Evolutionary conservation across 2,329 filamentous ascomycete genomes (phyloP), one percentile per base, ranked within the genome.

Genomic region (Chaetomiaceae sp.): DNA sequence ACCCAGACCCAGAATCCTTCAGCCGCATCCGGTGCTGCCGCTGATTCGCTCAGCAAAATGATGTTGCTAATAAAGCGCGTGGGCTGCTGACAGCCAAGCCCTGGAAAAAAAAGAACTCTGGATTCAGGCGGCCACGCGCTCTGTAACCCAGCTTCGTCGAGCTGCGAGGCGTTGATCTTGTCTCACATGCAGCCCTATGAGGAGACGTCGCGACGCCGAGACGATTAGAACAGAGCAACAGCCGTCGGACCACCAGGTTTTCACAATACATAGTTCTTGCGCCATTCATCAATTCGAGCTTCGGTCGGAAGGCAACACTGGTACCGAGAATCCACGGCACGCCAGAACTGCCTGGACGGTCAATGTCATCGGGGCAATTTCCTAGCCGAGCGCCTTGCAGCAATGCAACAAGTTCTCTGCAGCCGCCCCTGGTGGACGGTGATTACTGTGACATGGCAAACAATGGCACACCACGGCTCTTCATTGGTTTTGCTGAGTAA

Each of bases 331-430:
- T n/a, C n/a, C n/a, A n/a, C n/a, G n/a, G n/a, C n/a, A n/a, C n/a
- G n/a, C n/a, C n/a, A n/a, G n/a, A n/a, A n/a, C n/a, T n/a, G n/a
- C n/a, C n/a, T n/a, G n/a, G n/a, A n/a, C n/a, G n/a, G n/a, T n/a
- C n/a, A n/a, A n/a, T n/a, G n/a, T n/a, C n/a, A n/a, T n/a, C n/a
- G n/a, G n/a, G n/a, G 41, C 27, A 38, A 48, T 38, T 38, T 45
- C 41, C 33, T n/a, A 45, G 30, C 29, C 34, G 36, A 27, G 36
- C n/a, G 34, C 43, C n/a, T 45, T 32, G 18, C 42, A 42, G 16
- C 33, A 43, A 23, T 44, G 13, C 51, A 57, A n/a, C 55, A 51
- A 51, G 48, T 52, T 51, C 52, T 47, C 21, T 54, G 44, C 51
- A 51, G 36, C 32, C 16, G 20, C 20, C n/a, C n/a, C n/a, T n/a